Percentiles rank a stretch among this genome's conserved stretches.
phyloP scores from a whole-genome alignment of 2,329 filamentous ascomycete species.

The Aureobasidium pullulans region DNA sequence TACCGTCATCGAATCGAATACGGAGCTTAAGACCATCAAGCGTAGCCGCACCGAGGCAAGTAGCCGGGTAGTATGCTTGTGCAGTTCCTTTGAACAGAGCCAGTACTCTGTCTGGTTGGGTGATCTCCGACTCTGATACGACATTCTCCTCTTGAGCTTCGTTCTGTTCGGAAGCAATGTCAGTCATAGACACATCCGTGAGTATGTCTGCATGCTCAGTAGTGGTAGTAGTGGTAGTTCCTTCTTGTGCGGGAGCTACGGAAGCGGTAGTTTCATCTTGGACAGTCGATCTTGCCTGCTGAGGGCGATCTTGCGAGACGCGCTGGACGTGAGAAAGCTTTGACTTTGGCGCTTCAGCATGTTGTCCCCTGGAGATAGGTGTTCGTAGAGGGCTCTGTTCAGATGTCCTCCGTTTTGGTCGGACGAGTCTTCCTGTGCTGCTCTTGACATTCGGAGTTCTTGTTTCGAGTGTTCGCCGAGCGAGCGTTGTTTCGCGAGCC shows the following conservation, averaged over 20 bases:
- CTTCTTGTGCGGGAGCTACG: neutral
- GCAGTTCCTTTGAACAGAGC: slow-evolving; percentile 48
- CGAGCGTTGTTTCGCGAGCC: slow-evolving; percentile 16
- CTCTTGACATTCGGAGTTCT: slow-evolving; percentile 12
- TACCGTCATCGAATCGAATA: slow-evolving; percentile 43
- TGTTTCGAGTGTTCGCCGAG: neutral
- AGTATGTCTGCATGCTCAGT: neutral
- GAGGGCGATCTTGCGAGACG: neutral
- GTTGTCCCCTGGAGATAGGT: neutral
- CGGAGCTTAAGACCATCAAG: slow-evolving; percentile 35
- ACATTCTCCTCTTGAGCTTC: neutral
- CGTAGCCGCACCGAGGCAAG: slow-evolving; percentile 43
- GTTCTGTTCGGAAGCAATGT: neutral
- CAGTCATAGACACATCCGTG: neutral
- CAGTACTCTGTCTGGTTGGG: slow-evolving; percentile 48
- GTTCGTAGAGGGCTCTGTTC: slow-evolving; percentile 1
- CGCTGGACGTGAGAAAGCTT: slow-evolving; percentile 1
- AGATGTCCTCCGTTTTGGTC: slow-evolving; percentile 15
- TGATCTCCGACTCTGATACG: neutral
- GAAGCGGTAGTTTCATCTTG: neutral
- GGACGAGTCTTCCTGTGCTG: slow-evolving; percentile 16
- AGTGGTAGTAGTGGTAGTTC: neutral
- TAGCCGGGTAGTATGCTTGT: slow-evolving; percentile 52
- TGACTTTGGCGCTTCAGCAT: slow-evolving; percentile 8
- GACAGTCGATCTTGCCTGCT: neutral